phyloP scores from a whole-genome alignment of 352 stramenopile genomes.

The Globisporangium abappressorium region DNA sequence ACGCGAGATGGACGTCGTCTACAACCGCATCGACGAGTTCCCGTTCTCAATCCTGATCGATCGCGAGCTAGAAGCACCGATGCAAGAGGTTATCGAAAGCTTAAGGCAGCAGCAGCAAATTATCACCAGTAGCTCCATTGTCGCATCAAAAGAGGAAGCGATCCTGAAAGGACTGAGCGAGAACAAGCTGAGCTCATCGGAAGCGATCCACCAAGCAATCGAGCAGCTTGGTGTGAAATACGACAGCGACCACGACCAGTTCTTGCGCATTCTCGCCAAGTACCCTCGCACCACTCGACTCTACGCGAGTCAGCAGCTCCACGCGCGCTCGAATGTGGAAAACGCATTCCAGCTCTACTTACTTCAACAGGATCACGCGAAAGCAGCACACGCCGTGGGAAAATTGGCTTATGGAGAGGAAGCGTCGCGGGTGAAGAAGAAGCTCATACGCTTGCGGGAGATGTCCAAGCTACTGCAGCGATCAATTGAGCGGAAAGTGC shows the following conservation, averaged over 20 bases:
- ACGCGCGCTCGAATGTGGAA: constrained; percentile 27
- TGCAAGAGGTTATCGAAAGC: not conserved
- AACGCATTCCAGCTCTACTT: constrained; percentile 32
- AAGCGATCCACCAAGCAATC: constrained; percentile 42
- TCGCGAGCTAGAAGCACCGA: constrained; percentile 28
- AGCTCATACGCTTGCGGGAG: constrained; percentile 31
- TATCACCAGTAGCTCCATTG: not conserved
- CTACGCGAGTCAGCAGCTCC: constrained; percentile 39
- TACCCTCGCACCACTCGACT: constrained; percentile 46
- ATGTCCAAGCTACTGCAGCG: constrained; percentile 31
- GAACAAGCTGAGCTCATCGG: constrained; percentile 44
- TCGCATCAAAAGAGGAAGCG: constrained; percentile 34
- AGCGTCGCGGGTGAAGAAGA: constrained; percentile 34
- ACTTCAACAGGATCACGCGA: constrained; percentile 23
- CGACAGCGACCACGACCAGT: constrained; percentile 23
- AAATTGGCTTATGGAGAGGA: constrained; percentile 49
- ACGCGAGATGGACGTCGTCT: constrained; percentile 37
- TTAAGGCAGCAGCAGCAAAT: not conserved
- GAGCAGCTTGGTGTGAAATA: constrained; percentile 28
- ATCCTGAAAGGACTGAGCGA: constrained; percentile 40
- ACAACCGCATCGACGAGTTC: constrained; percentile 36
- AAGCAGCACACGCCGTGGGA: constrained; percentile 34
- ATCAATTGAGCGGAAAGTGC: not conserved
- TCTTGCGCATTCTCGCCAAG: constrained; percentile 35
- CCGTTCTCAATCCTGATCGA: constrained; percentile 31